phyloP scores from a whole-genome alignment of 768 basidiomycete genomes.

The Cyclocybe cylindracea region DNA sequence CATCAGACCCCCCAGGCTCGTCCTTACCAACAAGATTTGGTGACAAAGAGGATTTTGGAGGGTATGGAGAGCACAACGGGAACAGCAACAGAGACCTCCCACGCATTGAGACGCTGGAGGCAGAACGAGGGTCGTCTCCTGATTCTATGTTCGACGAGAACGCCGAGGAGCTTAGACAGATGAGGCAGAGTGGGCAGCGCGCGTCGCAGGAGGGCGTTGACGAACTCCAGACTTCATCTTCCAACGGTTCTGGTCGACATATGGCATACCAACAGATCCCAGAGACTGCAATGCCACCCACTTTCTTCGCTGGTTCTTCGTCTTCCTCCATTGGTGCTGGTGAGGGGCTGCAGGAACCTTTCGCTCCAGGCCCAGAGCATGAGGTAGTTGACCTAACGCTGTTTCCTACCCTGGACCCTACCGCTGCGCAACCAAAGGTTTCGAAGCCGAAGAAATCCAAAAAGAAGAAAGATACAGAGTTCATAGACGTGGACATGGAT shows the following conservation, averaged over 20 bases:
- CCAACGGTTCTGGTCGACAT: constrained; percentile 12
- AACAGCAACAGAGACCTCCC: constrained; percentile 20
- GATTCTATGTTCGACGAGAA: constrained; percentile 28
- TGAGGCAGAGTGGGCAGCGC: constrained; percentile 17
- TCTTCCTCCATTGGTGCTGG: constrained; percentile 28
- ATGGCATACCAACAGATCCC: constrained; percentile 6
- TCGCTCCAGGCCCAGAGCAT: background rate
- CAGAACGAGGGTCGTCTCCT: constrained; percentile 30
- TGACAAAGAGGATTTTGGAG: background rate
- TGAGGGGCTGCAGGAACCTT: background rate
- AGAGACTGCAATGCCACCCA: constrained; percentile 22
- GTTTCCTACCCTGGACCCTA: constrained; percentile 20
- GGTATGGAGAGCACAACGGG: background rate
- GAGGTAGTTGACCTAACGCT: constrained; percentile 32
- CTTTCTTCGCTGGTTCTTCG: constrained; percentile 50
- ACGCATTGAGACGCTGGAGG: constrained; percentile 34
- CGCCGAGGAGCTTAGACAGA: background rate
- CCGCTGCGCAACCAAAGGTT: constrained; percentile 6
- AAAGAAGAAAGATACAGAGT: constrained; percentile 22
- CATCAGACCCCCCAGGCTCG: constrained; percentile 35
- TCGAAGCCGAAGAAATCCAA: constrained; percentile 27
- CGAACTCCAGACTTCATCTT: constrained; percentile 21
- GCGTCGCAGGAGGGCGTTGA: constrained; percentile 23
- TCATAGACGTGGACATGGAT: background rate
- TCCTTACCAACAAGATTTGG: constrained; percentile 21